phyloP scores from a whole-genome alignment of 1,139 yeast genomes.

The Zygoascus hellenicus region DNA sequence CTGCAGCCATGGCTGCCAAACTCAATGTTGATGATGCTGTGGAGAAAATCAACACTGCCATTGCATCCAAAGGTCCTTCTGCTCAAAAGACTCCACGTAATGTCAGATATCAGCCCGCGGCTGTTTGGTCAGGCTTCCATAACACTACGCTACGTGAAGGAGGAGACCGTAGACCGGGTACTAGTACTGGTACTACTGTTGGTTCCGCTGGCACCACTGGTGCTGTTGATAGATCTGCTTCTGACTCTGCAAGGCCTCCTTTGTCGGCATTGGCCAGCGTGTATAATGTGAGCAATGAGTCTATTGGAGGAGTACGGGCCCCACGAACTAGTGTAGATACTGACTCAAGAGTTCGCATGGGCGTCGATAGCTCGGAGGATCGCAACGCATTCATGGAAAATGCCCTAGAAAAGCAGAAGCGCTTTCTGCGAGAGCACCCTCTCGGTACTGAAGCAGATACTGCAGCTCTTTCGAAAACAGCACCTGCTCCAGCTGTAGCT shows the following conservation, averaged over 20 bases:
- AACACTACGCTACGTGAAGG: background rate
- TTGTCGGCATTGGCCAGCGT: background rate
- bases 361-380: background rate
- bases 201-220: background rate
- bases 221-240: background rate
- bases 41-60: conserved; percentile 19
- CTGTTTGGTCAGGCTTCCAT: conserved; percentile 18
- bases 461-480: background rate
- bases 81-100: conserved; percentile 12
- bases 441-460: too few species aligned
- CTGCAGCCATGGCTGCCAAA: conserved; percentile 24
- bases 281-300: background rate
- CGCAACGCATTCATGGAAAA: conserved; percentile 1
- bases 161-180: background rate
- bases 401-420: conserved; percentile 2
- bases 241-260: background rate
- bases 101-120: conserved; percentile 15
- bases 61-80: conserved; percentile 1
- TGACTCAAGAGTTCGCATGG: background rate
- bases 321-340: background rate
- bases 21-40: conserved; percentile 21
- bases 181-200: conserved; percentile 1
- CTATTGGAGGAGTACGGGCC: background rate
- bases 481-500: background rate
- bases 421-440: background rate